phyloP scores from a whole-genome alignment of 768 basidiomycete genomes.

The Tremella fuciformis region DNA sequence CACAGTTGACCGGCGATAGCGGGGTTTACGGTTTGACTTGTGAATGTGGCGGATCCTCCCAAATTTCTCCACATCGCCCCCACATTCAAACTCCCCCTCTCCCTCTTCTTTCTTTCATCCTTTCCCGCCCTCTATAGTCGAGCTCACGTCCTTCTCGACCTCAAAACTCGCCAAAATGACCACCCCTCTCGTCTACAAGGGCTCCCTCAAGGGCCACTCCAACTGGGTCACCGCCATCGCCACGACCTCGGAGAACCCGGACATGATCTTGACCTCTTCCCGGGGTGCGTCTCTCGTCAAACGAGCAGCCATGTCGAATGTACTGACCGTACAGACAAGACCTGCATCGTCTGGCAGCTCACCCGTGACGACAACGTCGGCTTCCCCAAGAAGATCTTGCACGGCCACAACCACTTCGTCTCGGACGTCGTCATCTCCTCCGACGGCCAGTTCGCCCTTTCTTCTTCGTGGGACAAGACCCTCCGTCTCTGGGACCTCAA shows the following conservation, averaged over 20 bases:
- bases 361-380: slow-evolving; percentile 79
- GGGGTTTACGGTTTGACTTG: too few species aligned
- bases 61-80: too few species aligned
- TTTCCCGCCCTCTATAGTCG: background rate
- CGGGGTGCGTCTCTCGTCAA: slow-evolving; percentile 63
- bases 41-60: too few species aligned
- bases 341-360: slow-evolving; percentile 98
- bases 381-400: slow-evolving; percentile 93
- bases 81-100: background rate
- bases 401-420: slow-evolving; percentile 99
- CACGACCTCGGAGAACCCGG: slow-evolving; percentile 96
- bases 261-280: slow-evolving; percentile 97
- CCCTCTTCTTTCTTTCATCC: slow-evolving; percentile 1
- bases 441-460: slow-evolving; percentile 98
- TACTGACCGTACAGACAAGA: slow-evolving; percentile 71
- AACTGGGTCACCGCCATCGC: slow-evolving; percentile 99
- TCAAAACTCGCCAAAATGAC: slow-evolving; percentile 58
- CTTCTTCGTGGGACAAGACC: slow-evolving; percentile 99
- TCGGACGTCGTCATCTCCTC: slow-evolving; percentile 98
- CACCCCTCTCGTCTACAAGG: slow-evolving; percentile 85
- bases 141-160: background rate
- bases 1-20: too few species aligned
- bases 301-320: background rate
- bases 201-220: slow-evolving; percentile 86
- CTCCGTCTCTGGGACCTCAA: slow-evolving; percentile 99